These are phyloP conservation scores for Ustilago cynodontis DNA, from an alignment of 1,284 basidiomycete species.

Conservation along the genomic window DNA sequence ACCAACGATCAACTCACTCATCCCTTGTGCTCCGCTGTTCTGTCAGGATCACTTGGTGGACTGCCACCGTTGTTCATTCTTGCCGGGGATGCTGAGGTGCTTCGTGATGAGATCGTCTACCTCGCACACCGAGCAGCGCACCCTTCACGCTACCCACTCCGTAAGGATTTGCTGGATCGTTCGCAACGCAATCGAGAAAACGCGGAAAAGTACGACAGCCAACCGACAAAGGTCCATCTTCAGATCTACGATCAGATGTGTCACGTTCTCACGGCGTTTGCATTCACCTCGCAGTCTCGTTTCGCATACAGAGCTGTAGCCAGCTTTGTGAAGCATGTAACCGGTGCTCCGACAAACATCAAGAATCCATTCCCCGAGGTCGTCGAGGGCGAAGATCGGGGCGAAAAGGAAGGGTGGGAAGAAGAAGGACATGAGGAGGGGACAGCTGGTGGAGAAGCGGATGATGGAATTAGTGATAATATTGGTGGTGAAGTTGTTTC, in stretches of 20 bases:
- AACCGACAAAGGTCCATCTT: slow-evolving; percentile 88
- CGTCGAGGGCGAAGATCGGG: slow-evolving; percentile 3
- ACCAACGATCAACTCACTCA: slow-evolving; percentile 85
- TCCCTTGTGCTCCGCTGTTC: slow-evolving; percentile 86
- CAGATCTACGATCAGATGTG: slow-evolving; percentile 75
- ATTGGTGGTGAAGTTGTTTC: slow-evolving; percentile 33
- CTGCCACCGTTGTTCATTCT: slow-evolving; percentile 88
- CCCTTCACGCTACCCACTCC: slow-evolving; percentile 80
- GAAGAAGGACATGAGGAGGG: slow-evolving; percentile 2
- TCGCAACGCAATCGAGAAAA: slow-evolving; percentile 70
- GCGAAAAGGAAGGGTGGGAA: background rate
- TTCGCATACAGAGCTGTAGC: slow-evolving; percentile 71
- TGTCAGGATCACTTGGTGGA: slow-evolving; percentile 83
- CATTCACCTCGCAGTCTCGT: slow-evolving; percentile 70
- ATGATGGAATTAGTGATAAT: slow-evolving; percentile 32
- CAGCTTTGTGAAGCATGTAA: slow-evolving; percentile 69
- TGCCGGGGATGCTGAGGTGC: slow-evolving; percentile 86
- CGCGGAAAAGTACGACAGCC: slow-evolving; percentile 71
- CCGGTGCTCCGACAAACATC: slow-evolving; percentile 60
- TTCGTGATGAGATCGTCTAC: slow-evolving; percentile 87
- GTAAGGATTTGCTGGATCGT: slow-evolving; percentile 74
- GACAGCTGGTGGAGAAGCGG: slow-evolving; percentile 1
- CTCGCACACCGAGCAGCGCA: slow-evolving; percentile 89
- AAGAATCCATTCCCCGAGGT: slow-evolving; percentile 58
- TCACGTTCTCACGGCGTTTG: slow-evolving; percentile 72